Base-by-base conservation (phyloP, 1,139 yeast species). In the Geotrichum citri-aurantii region DNA sequence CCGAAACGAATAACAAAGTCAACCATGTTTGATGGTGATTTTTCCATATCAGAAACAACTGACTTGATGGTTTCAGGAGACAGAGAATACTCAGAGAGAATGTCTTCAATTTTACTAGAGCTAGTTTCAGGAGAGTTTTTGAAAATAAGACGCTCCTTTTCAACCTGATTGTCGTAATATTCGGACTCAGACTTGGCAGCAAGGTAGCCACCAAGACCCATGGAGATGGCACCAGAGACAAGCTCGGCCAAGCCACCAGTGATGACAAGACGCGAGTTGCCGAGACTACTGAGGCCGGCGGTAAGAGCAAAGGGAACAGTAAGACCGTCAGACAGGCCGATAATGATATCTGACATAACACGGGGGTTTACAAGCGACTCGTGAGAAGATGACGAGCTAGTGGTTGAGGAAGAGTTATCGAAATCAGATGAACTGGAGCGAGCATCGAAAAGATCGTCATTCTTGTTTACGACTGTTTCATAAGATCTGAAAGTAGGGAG, bases 161-260 rank as follows among this genome's bases (percentile, higher is more conserved):
- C 80, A 31, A 86, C 86, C 70, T 85, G 87, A 42, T 66, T 63
- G 58, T 67, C 63, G 64, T 69, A 73, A 63, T 70, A 72, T 68
- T 87, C 93, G 57, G 75, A 73, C 73, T 87, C 95, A 8, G 87
- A 81, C 69, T 83, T 83, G 55, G 93, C 93, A n/a, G 95, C 95
- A 62, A 87, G 78, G 69, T 79, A 87, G 29, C 95, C 95, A 37
- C 95, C 95, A 61, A 87, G 79, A 3, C 95, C 95, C 95, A 87
- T 87, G 52, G 89, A 83, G 57, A 87, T 86, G 52, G 95, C 91
- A 19, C 95, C 95, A 2, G 91, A 84, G 1, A 87, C 92, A 62
- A 87, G 81, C 75, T 87, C 95, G 11, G 95, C 95, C 80, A 87
- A 79, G 52, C 95, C 95, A 75, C 93, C 95, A 44, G 93, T 86